Conservation (phyloP, 148 eudicot species). For the Silene conica region DNA sequence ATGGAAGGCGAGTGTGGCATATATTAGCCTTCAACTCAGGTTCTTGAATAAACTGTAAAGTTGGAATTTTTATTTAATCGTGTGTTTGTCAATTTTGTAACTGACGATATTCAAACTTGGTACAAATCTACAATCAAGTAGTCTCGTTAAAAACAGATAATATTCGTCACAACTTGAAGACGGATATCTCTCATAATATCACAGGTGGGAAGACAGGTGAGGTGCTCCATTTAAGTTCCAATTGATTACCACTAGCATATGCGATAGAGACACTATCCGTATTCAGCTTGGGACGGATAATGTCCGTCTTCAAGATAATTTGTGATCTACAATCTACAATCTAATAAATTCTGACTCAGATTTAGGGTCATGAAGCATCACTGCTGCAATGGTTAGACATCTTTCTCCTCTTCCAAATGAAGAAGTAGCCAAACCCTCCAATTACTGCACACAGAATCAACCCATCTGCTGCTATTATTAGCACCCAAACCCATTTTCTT, state of each 20-base stretch:
- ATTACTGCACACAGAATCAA: slow-evolving; percentile 45
- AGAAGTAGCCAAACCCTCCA: slow-evolving; percentile 59
- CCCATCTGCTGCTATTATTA: slow-evolving; percentile 68
- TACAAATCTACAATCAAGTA: not conserved
- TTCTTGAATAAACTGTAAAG: not conserved
- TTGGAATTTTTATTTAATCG: not conserved
- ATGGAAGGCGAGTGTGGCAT: not conserved
- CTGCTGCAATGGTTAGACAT: slow-evolving; percentile 24
- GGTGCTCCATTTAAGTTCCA: too few relatives aligned
- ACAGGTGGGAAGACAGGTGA: too few relatives aligned
- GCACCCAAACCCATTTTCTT: slow-evolving; percentile 62
- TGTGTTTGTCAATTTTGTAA: not conserved
- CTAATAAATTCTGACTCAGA: not conserved
- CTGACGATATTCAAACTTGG: too few relatives aligned
- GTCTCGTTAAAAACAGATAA: too few relatives aligned
- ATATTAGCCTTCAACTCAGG: not conserved
- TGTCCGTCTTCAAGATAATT: too few relatives aligned
- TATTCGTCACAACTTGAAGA: too few relatives aligned
- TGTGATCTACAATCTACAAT: not conserved
- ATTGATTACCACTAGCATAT: too few relatives aligned
- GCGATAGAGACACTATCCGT: too few relatives aligned
- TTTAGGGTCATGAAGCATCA: slow-evolving; percentile 9
- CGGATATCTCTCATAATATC: too few relatives aligned
- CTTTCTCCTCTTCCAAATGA: slow-evolving; percentile 53
- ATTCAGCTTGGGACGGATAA: too few relatives aligned